These are phyloP conservation scores for Aspergillus ibericus DNA, from an alignment of 2,329 filamentous ascomycete genomes.

Conservation along the genomic window DNA sequence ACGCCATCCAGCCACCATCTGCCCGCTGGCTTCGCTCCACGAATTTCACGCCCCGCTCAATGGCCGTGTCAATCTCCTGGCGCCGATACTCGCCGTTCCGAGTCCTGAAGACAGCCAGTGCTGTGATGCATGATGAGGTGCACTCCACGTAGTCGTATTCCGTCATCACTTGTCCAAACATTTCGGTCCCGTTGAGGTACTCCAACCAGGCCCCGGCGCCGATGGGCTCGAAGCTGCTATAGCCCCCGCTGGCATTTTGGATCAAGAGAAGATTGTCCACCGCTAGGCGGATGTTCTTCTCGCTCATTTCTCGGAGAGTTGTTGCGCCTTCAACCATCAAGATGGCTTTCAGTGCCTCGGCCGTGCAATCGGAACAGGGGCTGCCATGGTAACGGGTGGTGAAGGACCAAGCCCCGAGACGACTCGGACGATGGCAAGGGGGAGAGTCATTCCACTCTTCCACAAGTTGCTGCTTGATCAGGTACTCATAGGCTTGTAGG, in stretches of 20 bases:
- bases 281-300: not conserved
- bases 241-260: slow-evolving; percentile 11
- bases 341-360: slow-evolving; percentile 10
- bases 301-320: not conserved
- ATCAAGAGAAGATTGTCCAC: slow-evolving; percentile 10
- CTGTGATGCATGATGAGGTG: slow-evolving; percentile 5
- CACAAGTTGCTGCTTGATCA: slow-evolving; percentile 1
- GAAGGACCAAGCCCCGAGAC: slow-evolving; percentile 13
- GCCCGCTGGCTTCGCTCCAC: not conserved
- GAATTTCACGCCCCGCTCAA: not conserved
- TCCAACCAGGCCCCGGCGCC: slow-evolving; percentile 4
- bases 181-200: slow-evolving; percentile 10
- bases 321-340: not conserved
- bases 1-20: slow-evolving; percentile 12
- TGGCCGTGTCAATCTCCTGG: not conserved
- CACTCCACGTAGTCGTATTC: slow-evolving; percentile 14
- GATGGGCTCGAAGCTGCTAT: slow-evolving; percentile 8
- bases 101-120: not conserved
- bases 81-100: slow-evolving; percentile 3
- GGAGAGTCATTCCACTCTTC: not conserved
- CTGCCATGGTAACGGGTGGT: slow-evolving; percentile 6
- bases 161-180: slow-evolving; percentile 12
- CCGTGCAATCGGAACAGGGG: slow-evolving; percentile 8
- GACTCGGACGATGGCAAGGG: not conserved
- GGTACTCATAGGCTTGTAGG: slow-evolving; percentile 1